Percentiles rank a stretch among this genome's conserved stretches.
phyloP scores from a whole-genome alignment of 2,329 filamentous ascomycete species.

The Pseudodiploospora longispora region DNA sequence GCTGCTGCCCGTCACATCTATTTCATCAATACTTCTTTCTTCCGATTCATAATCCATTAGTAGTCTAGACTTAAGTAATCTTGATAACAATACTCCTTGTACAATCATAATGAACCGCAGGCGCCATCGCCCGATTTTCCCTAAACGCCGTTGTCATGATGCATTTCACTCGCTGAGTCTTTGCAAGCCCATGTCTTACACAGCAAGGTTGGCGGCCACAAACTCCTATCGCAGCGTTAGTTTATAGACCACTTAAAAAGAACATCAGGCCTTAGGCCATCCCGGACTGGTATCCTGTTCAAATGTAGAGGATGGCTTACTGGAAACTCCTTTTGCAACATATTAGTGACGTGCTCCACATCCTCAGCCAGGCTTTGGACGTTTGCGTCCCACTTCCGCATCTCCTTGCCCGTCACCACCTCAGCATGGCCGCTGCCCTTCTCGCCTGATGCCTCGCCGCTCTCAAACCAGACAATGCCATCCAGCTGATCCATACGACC shows the following conservation, averaged over 20 bases:
- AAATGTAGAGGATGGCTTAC: slow-evolving; percentile 24
- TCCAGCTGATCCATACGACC: slow-evolving; percentile 94
- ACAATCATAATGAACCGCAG: neutral
- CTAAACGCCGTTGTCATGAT: neutral
- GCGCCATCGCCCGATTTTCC: neutral
- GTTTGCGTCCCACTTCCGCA: slow-evolving; percentile 82
- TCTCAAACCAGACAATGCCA: slow-evolving; percentile 78
- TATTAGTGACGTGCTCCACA: slow-evolving; percentile 77
- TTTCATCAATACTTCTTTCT: neutral
- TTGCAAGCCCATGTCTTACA: slow-evolving; percentile 16
- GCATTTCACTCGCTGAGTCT: neutral
- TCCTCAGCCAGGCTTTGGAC: slow-evolving; percentile 82
- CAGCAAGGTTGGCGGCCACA: slow-evolving; percentile 45
- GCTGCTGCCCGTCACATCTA: neutral
- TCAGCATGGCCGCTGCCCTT: slow-evolving; percentile 60
- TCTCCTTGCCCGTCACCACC: slow-evolving; percentile 57
- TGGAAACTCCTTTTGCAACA: slow-evolving; percentile 74
- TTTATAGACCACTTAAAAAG: neutral
- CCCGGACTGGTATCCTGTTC: no score
- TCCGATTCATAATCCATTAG: neutral
- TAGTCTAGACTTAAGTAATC: no score
- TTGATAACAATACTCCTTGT: no score
- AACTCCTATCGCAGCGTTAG: slow-evolving; percentile 36
- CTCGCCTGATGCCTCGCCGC: slow-evolving; percentile 59
- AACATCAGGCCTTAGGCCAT: slow-evolving; percentile 3